Conservation (phyloP, 768 basidiomycete species). For the Pleurotus platypus region DNA sequence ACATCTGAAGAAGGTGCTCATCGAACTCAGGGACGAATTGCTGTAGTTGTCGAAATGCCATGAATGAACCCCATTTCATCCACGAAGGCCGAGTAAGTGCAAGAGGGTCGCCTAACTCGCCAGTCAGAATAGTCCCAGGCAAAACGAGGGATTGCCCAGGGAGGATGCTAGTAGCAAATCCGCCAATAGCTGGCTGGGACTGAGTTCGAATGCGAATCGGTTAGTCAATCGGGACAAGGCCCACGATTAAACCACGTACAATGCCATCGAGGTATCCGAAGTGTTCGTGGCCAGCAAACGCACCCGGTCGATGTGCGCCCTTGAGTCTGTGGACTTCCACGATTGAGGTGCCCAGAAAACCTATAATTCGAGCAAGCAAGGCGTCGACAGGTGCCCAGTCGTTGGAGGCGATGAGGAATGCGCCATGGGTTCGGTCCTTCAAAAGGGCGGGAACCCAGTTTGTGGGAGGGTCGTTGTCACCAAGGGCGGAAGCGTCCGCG, state of each 20-base stretch:
- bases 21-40: slow-evolving; percentile 30
- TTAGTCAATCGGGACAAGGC: neutral
- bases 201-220: neutral
- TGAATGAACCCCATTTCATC: slow-evolving; percentile 27
- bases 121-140: slow-evolving; percentile 14
- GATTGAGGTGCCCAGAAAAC: slow-evolving; percentile 9
- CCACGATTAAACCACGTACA: neutral
- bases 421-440: slow-evolving; percentile 15
- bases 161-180: slow-evolving; percentile 15
- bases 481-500: slow-evolving; percentile 1
- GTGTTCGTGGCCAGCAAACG: slow-evolving; percentile 23
- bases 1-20: slow-evolving; percentile 13
- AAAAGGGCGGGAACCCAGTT: slow-evolving; percentile 14
- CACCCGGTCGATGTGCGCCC: slow-evolving; percentile 18
- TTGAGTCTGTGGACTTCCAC: slow-evolving; percentile 12
- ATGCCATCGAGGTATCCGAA: slow-evolving; percentile 21
- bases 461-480: slow-evolving; percentile 10
- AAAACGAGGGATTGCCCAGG: slow-evolving; percentile 9
- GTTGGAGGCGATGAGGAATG: slow-evolving; percentile 16
- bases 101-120: slow-evolving; percentile 19
- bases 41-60: slow-evolving; percentile 29
- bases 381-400: slow-evolving; percentile 7
- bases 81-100: slow-evolving; percentile 13
- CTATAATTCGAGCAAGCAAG: slow-evolving; percentile 4
- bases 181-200: slow-evolving; percentile 11